phyloP scores from a whole-genome alignment of 2,329 filamentous ascomycete species.

The Fusarium sp. region DNA sequence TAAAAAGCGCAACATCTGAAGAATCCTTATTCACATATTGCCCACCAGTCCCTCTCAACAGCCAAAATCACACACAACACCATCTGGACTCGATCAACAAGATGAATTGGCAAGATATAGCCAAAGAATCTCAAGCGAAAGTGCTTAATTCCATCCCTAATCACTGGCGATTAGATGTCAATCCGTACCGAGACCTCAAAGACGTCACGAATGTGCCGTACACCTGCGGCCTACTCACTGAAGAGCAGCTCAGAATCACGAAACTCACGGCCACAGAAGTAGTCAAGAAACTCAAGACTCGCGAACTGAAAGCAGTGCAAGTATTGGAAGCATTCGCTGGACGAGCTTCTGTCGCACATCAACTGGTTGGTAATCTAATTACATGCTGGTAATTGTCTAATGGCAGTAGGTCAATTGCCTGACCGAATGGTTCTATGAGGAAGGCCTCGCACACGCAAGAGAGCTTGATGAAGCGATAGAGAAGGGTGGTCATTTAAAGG shows the following conservation, averaged over 20 bases:
- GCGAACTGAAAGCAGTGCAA: not conserved
- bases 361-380: not conserved
- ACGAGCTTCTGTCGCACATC: not conserved
- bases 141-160: not conserved
- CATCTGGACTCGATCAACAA: fast-evolving
- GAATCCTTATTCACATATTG: fast-evolving
- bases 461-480: not conserved
- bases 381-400: fast-evolving
- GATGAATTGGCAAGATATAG: not conserved
- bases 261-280: not conserved
- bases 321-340: not conserved
- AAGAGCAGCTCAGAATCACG: not conserved
- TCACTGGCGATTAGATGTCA: not conserved
- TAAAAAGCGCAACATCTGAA: too few relatives aligned
- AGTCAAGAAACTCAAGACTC: not conserved
- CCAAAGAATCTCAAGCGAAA: not conserved
- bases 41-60: fast-evolving
- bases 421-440: not conserved
- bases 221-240: not conserved
- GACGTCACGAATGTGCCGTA: not conserved
- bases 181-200: not conserved
- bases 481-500: not conserved
- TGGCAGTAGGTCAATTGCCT: not conserved
- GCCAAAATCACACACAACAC: not conserved
- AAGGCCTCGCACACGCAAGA: not conserved